Percentiles rank a stretch among this genome's conserved stretches.
Evolutionary conservation across 169 alveolate species (phyloP).

Genomic region (Amoebophrya sp.): DNA sequence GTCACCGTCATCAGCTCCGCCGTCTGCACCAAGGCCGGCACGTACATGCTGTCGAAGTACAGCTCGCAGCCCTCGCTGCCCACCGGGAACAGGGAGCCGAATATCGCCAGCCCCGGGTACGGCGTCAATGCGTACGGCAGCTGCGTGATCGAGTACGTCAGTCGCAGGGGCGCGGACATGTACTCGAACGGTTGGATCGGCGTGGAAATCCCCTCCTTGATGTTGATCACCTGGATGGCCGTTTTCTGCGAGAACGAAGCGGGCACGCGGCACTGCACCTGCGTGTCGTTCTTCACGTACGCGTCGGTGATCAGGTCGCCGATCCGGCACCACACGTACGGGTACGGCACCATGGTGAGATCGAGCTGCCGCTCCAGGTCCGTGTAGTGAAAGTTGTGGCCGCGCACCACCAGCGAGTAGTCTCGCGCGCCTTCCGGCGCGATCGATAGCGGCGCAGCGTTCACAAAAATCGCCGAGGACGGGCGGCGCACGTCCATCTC

Average conservation of each 20-base stretch:
- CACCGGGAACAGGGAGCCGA: background rate
- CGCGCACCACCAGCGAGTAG: background rate
- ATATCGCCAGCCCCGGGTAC: background rate
- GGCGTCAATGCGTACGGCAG: background rate
- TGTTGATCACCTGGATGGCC: background rate
- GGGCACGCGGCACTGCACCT: background rate
- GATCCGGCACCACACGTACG: background rate
- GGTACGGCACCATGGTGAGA: background rate
- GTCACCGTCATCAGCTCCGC: background rate
- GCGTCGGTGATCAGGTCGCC: background rate
- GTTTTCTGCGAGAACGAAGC: background rate
- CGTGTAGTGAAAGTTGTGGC: background rate
- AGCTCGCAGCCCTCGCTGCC: background rate
- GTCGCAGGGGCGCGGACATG: background rate
- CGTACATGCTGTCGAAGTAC: background rate
- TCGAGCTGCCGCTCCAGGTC: background rate
- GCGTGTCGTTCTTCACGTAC: background rate
- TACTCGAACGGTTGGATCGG: background rate
- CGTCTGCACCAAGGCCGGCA: background rate
- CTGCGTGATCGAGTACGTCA: background rate
- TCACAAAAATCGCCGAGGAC: background rate
- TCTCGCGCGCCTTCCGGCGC: background rate
- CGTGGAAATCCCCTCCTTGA: background rate
- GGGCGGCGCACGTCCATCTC: background rate
- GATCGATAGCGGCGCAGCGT: background rate